phyloP scores from a whole-genome alignment of 2,329 filamentous ascomycete species.

The Colletotrichum simmondsii region DNA sequence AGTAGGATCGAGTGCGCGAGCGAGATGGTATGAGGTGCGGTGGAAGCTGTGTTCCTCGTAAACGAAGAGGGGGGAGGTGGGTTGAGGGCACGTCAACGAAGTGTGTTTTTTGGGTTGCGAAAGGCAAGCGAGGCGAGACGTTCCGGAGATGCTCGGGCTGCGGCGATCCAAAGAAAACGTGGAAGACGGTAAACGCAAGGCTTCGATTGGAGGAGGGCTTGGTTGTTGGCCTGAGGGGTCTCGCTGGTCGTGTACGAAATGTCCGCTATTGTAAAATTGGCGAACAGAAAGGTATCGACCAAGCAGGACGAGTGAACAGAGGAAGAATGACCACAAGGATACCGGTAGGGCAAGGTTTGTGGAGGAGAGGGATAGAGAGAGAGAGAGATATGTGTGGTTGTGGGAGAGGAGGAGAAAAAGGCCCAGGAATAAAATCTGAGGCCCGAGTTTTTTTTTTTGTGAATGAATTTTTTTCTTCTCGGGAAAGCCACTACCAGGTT shows the following conservation, averaged over 20 bases:
- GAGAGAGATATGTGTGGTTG: conserved; percentile 21
- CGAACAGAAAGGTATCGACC: neutral
- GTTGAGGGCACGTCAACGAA: conserved; percentile 22
- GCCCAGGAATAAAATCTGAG: conserved; percentile 34
- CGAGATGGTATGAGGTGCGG: conserved; percentile 11
- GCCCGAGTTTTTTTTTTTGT: conserved; percentile 36
- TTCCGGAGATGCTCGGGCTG: conserved; percentile 27
- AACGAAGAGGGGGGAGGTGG: conserved; percentile 1
- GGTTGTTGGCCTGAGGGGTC: conserved; percentile 17
- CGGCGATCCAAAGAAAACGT: conserved; percentile 32
- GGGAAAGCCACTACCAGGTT: conserved; percentile 34
- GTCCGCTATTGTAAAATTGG: conserved; percentile 2
- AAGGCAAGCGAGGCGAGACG: conserved; percentile 19
- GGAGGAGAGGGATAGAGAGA: conserved; percentile 14
- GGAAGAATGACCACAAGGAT: conserved; percentile 20
- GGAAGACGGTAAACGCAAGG: conserved; percentile 33
- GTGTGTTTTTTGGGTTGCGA: neutral
- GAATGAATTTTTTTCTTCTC: conserved; percentile 35
- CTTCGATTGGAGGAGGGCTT: conserved; percentile 31
- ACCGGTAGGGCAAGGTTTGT: conserved; percentile 20
- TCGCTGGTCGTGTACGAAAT: conserved; percentile 21
- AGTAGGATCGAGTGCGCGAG: neutral
- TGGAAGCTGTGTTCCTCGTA: conserved; percentile 14
- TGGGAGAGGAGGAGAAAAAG: conserved; percentile 23
- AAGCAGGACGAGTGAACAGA: conserved; percentile 13